Conservation (phyloP, 164 flowering plant genomes). For the Macadamia tetraphylla region DNA sequence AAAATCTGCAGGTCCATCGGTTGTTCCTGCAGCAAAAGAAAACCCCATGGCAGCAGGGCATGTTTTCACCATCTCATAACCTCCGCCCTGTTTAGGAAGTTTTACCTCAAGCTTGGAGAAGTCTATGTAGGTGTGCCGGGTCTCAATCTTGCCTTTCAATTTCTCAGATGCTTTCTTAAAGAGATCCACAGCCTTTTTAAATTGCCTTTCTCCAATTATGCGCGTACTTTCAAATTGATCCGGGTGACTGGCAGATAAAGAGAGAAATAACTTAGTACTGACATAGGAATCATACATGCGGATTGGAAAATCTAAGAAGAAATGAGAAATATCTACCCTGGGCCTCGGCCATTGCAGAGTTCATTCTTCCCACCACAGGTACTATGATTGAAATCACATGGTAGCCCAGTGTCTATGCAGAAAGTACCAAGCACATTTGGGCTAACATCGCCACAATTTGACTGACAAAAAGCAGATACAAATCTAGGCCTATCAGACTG, state of each 20-base stretch:
- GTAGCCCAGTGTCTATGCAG: constrained; percentile 87
- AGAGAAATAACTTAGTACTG: neutral
- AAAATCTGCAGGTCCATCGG: constrained; percentile 99
- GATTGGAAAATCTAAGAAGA: neutral
- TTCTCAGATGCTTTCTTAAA: constrained; percentile 74
- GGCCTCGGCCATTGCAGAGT: constrained; percentile 95
- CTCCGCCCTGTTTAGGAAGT: constrained; percentile 51
- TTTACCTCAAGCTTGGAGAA: constrained; percentile 81
- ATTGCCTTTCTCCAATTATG: constrained; percentile 88
- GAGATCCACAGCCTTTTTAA: constrained; percentile 71
- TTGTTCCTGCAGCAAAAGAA: constrained; percentile 98
- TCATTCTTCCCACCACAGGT: constrained; percentile 97
- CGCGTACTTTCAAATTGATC: constrained; percentile 98
- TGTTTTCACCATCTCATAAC: constrained; percentile 59
- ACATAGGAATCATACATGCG: neutral
- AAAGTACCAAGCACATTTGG: constrained; percentile 97
- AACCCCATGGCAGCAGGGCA: constrained; percentile 99
- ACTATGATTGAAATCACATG: constrained; percentile 98
- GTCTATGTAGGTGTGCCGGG: constrained; percentile 66
- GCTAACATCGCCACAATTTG: constrained; percentile 99
- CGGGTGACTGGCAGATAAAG: constrained; percentile 54
- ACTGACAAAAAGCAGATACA: constrained; percentile 94
- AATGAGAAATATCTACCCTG: constrained; percentile 53
- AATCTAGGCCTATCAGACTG: constrained; percentile 64
- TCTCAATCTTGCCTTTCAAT: constrained; percentile 76